Base-by-base conservation (phyloP, 345 rosid species). In the Populus davidiana region DNA sequence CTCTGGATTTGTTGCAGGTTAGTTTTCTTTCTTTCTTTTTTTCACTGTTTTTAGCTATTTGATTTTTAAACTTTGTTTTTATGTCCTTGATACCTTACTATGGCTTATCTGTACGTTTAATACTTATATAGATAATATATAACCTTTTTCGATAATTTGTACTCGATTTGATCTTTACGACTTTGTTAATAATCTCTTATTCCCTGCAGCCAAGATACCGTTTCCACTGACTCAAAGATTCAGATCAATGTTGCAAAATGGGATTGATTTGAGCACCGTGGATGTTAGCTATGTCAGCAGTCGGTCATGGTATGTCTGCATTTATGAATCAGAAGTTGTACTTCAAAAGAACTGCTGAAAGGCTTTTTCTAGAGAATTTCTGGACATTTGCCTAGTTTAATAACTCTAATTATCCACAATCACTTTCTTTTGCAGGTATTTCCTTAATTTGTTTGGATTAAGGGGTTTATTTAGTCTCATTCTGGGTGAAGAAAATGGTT, bases 241-340 rank as follows among this genome's bases (percentile, higher is more conserved):
- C 86, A 89, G 99, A 73, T 86, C 98, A 75, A 96, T 96, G 99
- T 83, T 96, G 86, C 99, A 96, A 86, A 94, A 96, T 84, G 99
- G 98, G 74, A 96, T 96, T 78, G 99, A 96, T 86, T 86, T 96
- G 85, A 96, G 99, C 84, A 94, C 97, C 17, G 99, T 96, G 5
- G 98, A 96, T 80, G 98, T 96, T 71, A 96, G 99, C 89, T 96
- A 96, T 47, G 99, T 96, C 70, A 96, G 99, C 78, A 92, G 98
- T 80, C 98, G 98, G 16, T 96, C 98, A 66, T 96, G 99, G 99
- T 93, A 93, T 67, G 78, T 78, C 6, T 50, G 38, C 8, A 29
- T 39, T 67, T 70, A 13, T 59, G 27, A 61, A 17, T 33, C 18
- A 64, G 73, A 76, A 50, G 17, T 70, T 59, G 0, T 18, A 8